phyloP scores from a whole-genome alignment of 352 stramenopile species.

The Pseudoperonospora humuli region DNA sequence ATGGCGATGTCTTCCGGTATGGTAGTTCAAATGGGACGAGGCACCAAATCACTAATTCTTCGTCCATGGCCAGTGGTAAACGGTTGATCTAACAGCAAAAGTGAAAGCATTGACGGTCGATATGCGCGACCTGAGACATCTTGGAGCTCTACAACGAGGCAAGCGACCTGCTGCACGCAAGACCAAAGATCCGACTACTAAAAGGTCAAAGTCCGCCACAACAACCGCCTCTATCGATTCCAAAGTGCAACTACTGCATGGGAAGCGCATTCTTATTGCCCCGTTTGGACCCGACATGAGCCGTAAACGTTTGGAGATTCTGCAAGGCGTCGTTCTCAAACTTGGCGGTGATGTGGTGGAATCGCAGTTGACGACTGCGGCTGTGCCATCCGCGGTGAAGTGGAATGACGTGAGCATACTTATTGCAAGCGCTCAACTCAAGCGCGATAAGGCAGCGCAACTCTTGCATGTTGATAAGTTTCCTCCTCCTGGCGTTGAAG shows the following conservation, averaged over 20 bases:
- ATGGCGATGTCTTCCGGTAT: conserved; percentile 8
- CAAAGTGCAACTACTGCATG: conserved; percentile 21
- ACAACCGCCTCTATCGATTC: conserved; percentile 1
- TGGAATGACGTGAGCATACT: conserved; percentile 40
- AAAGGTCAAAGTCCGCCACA: conserved; percentile 17
- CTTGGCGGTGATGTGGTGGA: conserved; percentile 39
- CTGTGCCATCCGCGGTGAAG: conserved; percentile 12
- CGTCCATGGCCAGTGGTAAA: conserved; percentile 4
- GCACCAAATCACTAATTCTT: conserved; percentile 1
- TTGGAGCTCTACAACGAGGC: conserved; percentile 17
- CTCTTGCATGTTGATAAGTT: conserved; percentile 29
- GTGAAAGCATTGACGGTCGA: neutral
- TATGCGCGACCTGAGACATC: conserved; percentile 25
- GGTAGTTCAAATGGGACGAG: conserved; percentile 14
- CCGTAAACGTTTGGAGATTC: conserved; percentile 55
- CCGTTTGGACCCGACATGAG: conserved; percentile 57
- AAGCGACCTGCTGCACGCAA: conserved; percentile 15
- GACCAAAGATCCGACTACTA: conserved; percentile 16
- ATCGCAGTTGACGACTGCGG: neutral
- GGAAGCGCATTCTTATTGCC: conserved; percentile 39
- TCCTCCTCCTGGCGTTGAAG: conserved; percentile 23
- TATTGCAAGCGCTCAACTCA: conserved; percentile 42
- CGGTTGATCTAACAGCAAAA: neutral
- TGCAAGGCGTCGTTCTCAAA: conserved; percentile 44
- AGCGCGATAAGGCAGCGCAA: conserved; percentile 21